Conservation (phyloP, 345 rosid species). For the Hirschfeldia incana region DNA sequence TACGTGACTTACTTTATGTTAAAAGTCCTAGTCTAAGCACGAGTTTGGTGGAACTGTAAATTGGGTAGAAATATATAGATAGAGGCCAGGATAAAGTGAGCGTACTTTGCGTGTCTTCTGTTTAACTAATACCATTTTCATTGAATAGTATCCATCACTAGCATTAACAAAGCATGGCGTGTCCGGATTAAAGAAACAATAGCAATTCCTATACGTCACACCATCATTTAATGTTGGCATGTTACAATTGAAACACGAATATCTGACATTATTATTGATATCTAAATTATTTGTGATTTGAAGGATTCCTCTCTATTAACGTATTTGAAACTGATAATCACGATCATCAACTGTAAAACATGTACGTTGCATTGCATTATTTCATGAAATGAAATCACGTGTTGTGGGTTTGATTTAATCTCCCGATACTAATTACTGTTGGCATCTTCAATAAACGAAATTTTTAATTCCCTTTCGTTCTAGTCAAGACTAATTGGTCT, state of each 20-base stretch:
- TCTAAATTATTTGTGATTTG: background rate
- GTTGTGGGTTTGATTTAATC: too few species aligned
- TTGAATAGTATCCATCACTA: slow-evolving; percentile 27
- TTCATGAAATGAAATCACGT: too few species aligned
- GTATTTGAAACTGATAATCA: background rate
- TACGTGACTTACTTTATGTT: background rate
- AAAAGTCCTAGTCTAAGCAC: background rate
- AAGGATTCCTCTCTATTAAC: background rate
- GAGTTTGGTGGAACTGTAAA: slow-evolving; percentile 10
- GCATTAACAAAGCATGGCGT: background rate
- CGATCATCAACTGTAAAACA: background rate
- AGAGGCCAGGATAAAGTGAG: background rate
- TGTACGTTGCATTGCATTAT: background rate
- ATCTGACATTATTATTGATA: background rate
- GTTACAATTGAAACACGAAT: background rate
- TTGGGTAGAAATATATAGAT: background rate
- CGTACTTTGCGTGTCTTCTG: slow-evolving; percentile 10
- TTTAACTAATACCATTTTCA: background rate
- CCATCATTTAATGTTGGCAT: background rate
- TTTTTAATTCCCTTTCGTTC: too few species aligned
- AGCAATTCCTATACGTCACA: background rate
- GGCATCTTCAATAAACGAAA: too few species aligned
- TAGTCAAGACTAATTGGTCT: too few species aligned
- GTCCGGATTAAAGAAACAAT: slow-evolving; percentile 28
- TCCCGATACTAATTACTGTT: too few species aligned